Percentiles rank a stretch among this genome's conserved stretches.
These are phyloP conservation scores for Diplotaxis tenuifolia DNA, from an alignment of 345 rosid species.

Conservation along the genomic window DNA sequence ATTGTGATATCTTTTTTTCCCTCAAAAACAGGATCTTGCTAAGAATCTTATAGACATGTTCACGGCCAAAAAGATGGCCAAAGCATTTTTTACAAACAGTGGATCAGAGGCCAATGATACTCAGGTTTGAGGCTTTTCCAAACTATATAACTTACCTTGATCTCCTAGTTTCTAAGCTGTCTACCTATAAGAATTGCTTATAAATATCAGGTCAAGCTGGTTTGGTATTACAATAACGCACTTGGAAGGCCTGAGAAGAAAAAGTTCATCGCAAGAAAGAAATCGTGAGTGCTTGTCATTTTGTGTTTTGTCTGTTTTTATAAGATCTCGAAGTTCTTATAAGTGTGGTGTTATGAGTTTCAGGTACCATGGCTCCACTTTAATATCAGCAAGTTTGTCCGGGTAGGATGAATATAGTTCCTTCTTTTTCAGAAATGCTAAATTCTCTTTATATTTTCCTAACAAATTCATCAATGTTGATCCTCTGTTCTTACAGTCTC, in stretches of 20 bases:
- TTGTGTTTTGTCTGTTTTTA: not conserved
- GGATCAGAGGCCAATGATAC: conserved; percentile 99
- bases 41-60: conserved; percentile 77
- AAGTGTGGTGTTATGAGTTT: conserved; percentile 21
- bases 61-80: conserved; percentile 82
- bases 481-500: conserved; percentile 44
- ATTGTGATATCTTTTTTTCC: conserved; percentile 11
- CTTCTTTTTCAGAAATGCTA: not conserved
- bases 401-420: conserved; percentile 49
- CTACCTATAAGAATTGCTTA: too few relatives aligned
- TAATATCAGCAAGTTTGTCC: conserved; percentile 91
- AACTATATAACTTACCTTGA: not conserved
- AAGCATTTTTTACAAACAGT: conserved; percentile 85
- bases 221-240: conserved; percentile 89
- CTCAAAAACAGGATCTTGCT: conserved; percentile 81
- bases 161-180: not conserved
- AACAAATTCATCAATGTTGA: not conserved
- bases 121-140: conserved; percentile 70
- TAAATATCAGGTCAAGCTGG: conserved; percentile 68
- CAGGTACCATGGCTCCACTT: conserved; percentile 94
- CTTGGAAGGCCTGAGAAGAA: conserved; percentile 83
- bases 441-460: conserved; percentile 2
- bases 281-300: conserved; percentile 45
- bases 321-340: conserved; percentile 14
- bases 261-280: conserved; percentile 72